phyloP scores from a whole-genome alignment of 495 filamentous ascomycete species.

The Aspergillus egyptiacus region DNA sequence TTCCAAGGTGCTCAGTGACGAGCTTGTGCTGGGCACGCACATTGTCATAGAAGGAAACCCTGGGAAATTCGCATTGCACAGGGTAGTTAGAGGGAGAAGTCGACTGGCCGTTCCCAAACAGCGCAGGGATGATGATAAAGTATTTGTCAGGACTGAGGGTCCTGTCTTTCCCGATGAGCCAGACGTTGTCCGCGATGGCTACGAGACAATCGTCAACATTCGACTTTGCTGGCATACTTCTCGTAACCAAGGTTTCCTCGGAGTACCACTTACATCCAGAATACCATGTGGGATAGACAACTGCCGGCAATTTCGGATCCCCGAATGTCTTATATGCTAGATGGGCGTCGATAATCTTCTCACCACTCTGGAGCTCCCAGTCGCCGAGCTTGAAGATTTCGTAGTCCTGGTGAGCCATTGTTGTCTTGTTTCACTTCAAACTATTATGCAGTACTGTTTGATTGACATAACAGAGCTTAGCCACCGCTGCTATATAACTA shows the following conservation, averaged over 20 bases:
- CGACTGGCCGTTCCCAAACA: conserved; percentile 70
- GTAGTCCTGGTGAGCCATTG: conserved; percentile 38
- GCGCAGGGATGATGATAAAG: conserved; percentile 64
- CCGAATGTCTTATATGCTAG: conserved; percentile 71
- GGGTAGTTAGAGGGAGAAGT: conserved; percentile 62
- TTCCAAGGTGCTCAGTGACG: conserved; percentile 56
- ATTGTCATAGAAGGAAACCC: conserved; percentile 61
- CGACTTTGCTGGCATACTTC: not conserved
- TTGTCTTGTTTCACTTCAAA: not conserved
- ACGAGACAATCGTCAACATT: not conserved
- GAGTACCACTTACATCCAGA: conserved; percentile 46
- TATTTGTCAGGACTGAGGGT: conserved; percentile 55
- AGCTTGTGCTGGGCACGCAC: conserved; percentile 61
- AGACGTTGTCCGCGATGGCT: conserved; percentile 59
- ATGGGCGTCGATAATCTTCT: conserved; percentile 49
- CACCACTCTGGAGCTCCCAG: conserved; percentile 56
- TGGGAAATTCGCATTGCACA: conserved; percentile 50
- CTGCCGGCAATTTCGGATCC: conserved; percentile 52
- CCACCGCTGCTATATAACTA: no score
- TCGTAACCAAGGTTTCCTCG: not conserved
- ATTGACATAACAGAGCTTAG: not conserved
- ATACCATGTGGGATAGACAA: conserved; percentile 70
- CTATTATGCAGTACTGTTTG: not conserved
- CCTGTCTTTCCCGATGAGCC: conserved; percentile 59
- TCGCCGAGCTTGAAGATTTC: conserved; percentile 53